Evolutionary conservation across 257 asterid genomes (phyloP).

Genomic region (Plantago elongata): DNA sequence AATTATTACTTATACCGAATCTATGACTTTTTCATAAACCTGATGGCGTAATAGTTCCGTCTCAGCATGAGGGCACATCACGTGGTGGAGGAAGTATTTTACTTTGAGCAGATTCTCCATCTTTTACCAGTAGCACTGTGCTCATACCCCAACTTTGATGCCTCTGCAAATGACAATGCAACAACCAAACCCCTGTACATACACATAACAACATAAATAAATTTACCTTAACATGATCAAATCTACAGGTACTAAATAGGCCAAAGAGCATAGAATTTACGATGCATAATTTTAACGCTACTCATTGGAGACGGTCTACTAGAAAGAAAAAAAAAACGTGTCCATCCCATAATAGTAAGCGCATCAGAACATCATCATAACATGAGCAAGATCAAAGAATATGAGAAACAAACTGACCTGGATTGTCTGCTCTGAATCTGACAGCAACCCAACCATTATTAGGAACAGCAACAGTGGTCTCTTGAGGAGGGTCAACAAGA

Average conservation of each 20-base stretch:
- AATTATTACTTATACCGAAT: too few relatives aligned
- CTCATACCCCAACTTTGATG: slow-evolving; percentile 57
- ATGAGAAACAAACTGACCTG: slow-evolving; percentile 26
- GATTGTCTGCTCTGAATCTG: slow-evolving; percentile 50
- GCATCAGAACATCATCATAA: too few relatives aligned
- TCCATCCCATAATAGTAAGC: neutral
- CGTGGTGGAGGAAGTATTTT: slow-evolving; percentile 42
- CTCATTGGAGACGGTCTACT: too few relatives aligned
- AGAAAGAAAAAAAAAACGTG: too few relatives aligned
- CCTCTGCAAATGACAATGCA: slow-evolving; percentile 60
- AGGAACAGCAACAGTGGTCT: slow-evolving; percentile 46
- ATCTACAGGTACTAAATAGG: too few relatives aligned
- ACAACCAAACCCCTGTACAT: slow-evolving; percentile 46
- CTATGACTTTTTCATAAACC: too few relatives aligned
- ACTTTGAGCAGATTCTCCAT: slow-evolving; percentile 35
- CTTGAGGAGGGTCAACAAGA: slow-evolving; percentile 44
- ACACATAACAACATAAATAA: neutral
- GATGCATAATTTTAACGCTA: too few relatives aligned
- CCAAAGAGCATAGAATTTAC: too few relatives aligned
- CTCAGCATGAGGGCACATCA: slow-evolving; percentile 36
- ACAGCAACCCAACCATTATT: slow-evolving; percentile 50
- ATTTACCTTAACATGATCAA: too few relatives aligned
- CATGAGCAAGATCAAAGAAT: neutral
- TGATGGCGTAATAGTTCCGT: too few relatives aligned
- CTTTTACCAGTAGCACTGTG: slow-evolving; percentile 33